Conservation (phyloP, 352 stramenopile genomes). For the Globisporangium iwayamae region DNA sequence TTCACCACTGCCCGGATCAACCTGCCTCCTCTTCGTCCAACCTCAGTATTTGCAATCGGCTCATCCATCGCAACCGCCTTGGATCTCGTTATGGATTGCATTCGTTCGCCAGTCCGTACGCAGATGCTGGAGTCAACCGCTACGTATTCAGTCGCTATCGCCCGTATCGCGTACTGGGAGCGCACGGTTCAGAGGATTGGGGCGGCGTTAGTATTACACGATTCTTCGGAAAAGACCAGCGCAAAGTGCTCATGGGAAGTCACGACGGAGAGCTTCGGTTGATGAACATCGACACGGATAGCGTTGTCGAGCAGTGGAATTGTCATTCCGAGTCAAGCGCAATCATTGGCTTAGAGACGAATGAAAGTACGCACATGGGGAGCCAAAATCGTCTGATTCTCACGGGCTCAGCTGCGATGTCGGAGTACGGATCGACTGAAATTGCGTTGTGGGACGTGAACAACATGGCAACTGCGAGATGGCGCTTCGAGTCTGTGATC, state of each 20-base stretch:
- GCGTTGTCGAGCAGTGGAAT: constrained; percentile 68
- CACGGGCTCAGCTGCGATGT: constrained; percentile 47
- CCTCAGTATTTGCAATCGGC: constrained; percentile 58
- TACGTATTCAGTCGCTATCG: constrained; percentile 80
- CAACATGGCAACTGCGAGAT: constrained; percentile 53
- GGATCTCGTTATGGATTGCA: constrained; percentile 41
- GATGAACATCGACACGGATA: constrained; percentile 60
- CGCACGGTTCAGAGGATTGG: constrained; percentile 51
- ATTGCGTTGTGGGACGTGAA: constrained; percentile 77
- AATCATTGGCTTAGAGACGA: constrained; percentile 69
- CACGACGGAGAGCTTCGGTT: constrained; percentile 62
- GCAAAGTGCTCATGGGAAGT: constrained; percentile 70
- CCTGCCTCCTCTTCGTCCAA: constrained; percentile 36
- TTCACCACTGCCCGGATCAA: constrained; percentile 78
- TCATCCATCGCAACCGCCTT: constrained; percentile 48
- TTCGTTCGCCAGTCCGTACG: constrained; percentile 48
- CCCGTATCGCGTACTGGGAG: constrained; percentile 56
- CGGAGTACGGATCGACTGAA: constrained; percentile 46
- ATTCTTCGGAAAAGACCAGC: constrained; percentile 64
- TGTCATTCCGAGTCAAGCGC: constrained; percentile 69
- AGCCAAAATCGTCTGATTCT: constrained; percentile 49
- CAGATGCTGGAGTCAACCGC: constrained; percentile 66
- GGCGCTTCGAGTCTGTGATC: constrained; percentile 55
- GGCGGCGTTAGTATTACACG: constrained; percentile 52
- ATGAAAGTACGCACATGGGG: constrained; percentile 54